Percentiles rank a stretch among this genome's conserved stretches.
Conservation (phyloP, 2,329 filamentous ascomycete species). For the Trichophyton equinum region DNA sequence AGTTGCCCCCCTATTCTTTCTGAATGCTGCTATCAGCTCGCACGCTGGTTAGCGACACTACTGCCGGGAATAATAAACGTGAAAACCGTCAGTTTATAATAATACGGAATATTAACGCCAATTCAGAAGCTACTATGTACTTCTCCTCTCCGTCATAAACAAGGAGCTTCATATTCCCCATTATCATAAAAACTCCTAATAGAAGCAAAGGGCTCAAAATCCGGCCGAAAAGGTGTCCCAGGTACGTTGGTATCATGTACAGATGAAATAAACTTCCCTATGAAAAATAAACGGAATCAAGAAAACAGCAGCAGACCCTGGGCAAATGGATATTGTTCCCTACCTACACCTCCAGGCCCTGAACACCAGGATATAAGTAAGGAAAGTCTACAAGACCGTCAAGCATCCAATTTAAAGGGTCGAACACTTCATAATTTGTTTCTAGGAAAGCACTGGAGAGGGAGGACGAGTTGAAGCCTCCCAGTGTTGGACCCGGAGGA, state of each 20-base stretch:
- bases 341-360: constrained; percentile 32
- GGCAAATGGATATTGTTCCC: background rate
- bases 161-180: background rate
- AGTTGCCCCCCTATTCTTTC: too few relatives aligned
- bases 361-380: constrained; percentile 38
- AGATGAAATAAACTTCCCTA: background rate
- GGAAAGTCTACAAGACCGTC: constrained; percentile 75
- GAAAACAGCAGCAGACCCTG: background rate
- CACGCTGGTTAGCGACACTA: too few relatives aligned
- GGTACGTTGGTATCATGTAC: background rate
- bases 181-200: background rate
- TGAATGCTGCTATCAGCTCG: too few relatives aligned
- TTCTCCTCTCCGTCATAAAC: background rate
- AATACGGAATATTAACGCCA: background rate
- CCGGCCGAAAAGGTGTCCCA: background rate
- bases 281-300: background rate
- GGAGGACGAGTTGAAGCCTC: constrained; percentile 15
- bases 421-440: constrained; percentile 74
- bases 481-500: constrained; percentile 12
- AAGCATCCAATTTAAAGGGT: constrained; percentile 86
- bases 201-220: background rate
- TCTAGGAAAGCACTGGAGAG: constrained; percentile 45
- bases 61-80: too few relatives aligned
- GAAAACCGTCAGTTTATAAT: background rate
- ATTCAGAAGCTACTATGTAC: background rate